Percentiles rank a stretch among this genome's conserved stretches.
Evolutionary conservation across 768 basidiomycete genomes (phyloP).

Genomic region (Phaeotremella fagi): DNA sequence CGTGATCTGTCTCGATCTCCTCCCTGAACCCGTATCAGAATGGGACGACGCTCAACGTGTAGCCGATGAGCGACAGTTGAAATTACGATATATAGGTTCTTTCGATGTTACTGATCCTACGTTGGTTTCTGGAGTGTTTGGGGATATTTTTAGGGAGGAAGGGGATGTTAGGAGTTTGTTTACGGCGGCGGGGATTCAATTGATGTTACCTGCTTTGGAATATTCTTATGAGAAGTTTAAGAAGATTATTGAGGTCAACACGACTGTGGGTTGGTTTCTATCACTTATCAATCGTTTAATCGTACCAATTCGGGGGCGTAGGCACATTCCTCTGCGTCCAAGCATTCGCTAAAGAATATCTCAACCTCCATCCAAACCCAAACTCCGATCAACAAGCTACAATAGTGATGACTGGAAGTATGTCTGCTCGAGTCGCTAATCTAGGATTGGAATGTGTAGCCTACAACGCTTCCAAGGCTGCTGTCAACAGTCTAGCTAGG

Average conservation of each 20-base stretch:
- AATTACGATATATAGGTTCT: conserved; percentile 14
- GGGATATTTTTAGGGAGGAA: conserved; percentile 4
- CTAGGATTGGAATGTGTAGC: conserved; percentile 25
- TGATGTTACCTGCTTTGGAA: conserved; percentile 22
- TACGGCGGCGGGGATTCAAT: conserved; percentile 27
- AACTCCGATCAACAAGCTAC: no score
- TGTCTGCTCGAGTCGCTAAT: conserved; percentile 37
- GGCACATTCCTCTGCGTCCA: conserved; percentile 24
- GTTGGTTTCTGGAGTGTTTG: conserved; percentile 1
- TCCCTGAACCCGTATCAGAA: conserved; percentile 24
- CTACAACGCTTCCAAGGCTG: conserved; percentile 48
- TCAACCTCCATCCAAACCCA: no score
- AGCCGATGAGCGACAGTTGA: conserved; percentile 6
- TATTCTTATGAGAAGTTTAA: conserved; percentile 22
- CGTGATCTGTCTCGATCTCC: conserved; percentile 35
- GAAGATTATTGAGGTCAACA: conserved; percentile 36
- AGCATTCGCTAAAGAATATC: conserved; percentile 22
- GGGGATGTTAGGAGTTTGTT: conserved; percentile 18
- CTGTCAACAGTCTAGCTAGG: conserved; percentile 43
- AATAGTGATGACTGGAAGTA: conserved; percentile 36
- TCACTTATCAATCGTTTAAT: no score
- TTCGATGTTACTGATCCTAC: conserved; percentile 25
- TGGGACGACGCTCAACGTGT: conserved; percentile 17
- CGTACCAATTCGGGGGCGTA: no score
- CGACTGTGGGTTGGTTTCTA: no score